These are phyloP conservation scores for Catharanthus roseus DNA, from an alignment of 257 asterid genomes.

Conservation along the genomic window DNA sequence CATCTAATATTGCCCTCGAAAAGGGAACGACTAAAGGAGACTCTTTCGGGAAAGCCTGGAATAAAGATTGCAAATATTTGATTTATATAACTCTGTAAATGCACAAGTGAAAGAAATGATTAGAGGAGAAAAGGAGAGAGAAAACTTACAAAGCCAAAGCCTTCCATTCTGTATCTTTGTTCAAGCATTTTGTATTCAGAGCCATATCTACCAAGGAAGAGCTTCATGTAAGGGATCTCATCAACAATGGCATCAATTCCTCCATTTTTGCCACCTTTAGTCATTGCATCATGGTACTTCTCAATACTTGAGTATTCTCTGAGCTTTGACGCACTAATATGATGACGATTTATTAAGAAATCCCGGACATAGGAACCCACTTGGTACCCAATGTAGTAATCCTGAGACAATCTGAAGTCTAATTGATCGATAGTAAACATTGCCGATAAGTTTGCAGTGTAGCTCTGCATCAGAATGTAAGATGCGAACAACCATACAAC, in stretches of 20 bases:
- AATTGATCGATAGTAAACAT: conserved; percentile 47
- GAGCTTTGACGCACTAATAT: conserved; percentile 13
- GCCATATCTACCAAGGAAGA: conserved; percentile 33
- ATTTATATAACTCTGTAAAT: background rate
- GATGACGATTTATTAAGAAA: conserved; percentile 17
- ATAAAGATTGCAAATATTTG: background rate
- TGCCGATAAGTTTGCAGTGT: conserved; percentile 49
- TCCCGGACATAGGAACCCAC: conserved; percentile 38
- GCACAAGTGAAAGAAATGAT: background rate
- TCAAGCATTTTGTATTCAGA: conserved; percentile 39
- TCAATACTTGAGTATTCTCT: conserved; percentile 8
- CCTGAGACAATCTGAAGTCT: conserved; percentile 27
- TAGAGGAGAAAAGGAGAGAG: background rate
- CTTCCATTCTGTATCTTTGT: conserved; percentile 36
- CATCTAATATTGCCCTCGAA: conserved; percentile 43
- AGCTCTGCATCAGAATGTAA: conserved; percentile 53
- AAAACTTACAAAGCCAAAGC: conserved; percentile 48
- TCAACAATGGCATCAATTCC: conserved; percentile 23
- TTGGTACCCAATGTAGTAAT: conserved; percentile 34
- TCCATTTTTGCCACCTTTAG: conserved; percentile 20
- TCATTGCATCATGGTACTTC: conserved; percentile 16
- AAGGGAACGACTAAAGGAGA: conserved; percentile 33
- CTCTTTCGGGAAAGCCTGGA: conserved; percentile 43
- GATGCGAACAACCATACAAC: conserved; percentile 49
- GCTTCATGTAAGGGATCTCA: conserved; percentile 32